phyloP scores from a whole-genome alignment of 2,329 filamentous ascomycete species.

The Curvularia spicifera region DNA sequence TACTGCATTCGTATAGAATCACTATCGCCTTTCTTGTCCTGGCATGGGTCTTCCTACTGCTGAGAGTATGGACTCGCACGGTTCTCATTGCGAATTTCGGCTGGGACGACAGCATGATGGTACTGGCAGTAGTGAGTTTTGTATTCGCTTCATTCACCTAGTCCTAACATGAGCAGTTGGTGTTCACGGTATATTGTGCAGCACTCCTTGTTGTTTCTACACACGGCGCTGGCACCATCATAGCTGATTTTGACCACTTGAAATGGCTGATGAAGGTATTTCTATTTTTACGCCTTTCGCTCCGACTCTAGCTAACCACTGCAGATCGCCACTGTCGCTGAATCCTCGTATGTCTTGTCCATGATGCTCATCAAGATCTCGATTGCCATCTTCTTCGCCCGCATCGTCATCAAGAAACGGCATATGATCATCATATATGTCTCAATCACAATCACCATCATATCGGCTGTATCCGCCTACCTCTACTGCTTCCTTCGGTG shows the following conservation, averaged over 20 bases:
- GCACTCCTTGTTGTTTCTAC: conserved; percentile 36
- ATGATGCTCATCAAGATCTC: conserved; percentile 55
- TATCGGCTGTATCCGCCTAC: conserved; percentile 51
- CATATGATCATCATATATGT: conserved; percentile 48
- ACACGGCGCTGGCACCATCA: conserved; percentile 44
- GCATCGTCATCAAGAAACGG: conserved; percentile 52
- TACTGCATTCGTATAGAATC: conserved; percentile 32
- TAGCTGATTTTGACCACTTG: conserved; percentile 32
- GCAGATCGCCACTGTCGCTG: conserved; percentile 47
- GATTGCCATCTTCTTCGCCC: conserved; percentile 54
- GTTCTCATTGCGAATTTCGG: conserved; percentile 51
- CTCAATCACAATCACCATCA: conserved; percentile 48
- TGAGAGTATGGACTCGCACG: conserved; percentile 52
- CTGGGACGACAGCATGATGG: conserved; percentile 54
- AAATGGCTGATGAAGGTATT: conserved; percentile 39
- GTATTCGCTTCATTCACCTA: background rate
- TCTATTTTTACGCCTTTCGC: too few species aligned
- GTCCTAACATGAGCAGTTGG: conserved; percentile 31
- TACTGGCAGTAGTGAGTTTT: conserved; percentile 47
- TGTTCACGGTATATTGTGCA: conserved; percentile 44
- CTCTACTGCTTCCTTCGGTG: conserved; percentile 62
- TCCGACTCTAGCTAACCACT: background rate
- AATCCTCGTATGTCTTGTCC: conserved; percentile 50
- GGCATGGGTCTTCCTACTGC: conserved; percentile 48
- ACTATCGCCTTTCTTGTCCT: conserved; percentile 46